A percentile compares a stretch with the other conserved stretches of the same genome.
Conservation (phyloP, 345 rosid genomes). For the Salix purpurea region DNA sequence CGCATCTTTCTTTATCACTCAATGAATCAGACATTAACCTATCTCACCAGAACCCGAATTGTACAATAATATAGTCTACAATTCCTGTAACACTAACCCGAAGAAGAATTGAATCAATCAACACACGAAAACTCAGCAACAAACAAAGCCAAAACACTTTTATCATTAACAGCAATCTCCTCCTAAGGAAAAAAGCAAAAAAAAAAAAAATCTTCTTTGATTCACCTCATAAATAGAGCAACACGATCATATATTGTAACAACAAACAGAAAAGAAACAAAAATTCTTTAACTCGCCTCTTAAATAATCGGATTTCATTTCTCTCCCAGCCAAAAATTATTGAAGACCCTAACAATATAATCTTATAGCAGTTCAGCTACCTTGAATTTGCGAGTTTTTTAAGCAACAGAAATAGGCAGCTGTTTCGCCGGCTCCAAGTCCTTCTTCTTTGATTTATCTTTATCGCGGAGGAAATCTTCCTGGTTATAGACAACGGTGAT, state of each 20-base stretch:
- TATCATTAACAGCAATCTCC: too few relatives aligned
- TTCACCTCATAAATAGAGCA: too few relatives aligned
- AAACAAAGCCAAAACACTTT: background rate
- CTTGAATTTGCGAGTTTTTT: conserved; percentile 5
- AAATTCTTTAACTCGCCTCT: too few relatives aligned
- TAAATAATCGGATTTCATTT: background rate
- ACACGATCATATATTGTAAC: too few relatives aligned
- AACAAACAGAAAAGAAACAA: too few relatives aligned
- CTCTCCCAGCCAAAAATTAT: background rate
- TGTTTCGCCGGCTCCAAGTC: conserved; percentile 35
- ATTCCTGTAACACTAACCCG: too few relatives aligned
- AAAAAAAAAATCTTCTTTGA: too few relatives aligned
- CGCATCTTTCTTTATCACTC: background rate
- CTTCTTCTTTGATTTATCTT: conserved; percentile 32
- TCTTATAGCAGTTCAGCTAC: background rate
- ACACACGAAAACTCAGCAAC: background rate
- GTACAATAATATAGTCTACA: background rate
- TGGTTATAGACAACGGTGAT: conserved; percentile 81
- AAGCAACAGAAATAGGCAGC: conserved; percentile 60
- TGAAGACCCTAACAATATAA: background rate
- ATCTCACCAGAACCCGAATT: background rate
- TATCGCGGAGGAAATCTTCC: conserved; percentile 56
- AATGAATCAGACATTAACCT: background rate
- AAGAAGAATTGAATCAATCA: background rate
- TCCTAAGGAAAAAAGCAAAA: too few relatives aligned